Base-by-base conservation (phyloP, 164 flowering plant species). In the Liquidambar formosana region DNA sequence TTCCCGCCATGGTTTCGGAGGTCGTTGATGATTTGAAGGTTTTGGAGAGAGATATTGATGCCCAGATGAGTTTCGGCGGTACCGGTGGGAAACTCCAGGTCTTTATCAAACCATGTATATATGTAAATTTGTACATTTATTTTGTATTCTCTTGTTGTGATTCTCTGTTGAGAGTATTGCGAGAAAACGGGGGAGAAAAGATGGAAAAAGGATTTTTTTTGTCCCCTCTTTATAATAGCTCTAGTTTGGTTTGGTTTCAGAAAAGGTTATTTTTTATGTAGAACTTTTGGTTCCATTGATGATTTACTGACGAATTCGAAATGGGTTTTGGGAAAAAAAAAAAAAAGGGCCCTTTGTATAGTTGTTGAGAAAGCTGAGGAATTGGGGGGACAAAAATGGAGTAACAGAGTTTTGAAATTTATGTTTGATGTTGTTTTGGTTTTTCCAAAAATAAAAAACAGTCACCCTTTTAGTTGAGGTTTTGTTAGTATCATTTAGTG, bases 21-120 rank as follows among this genome's bases (percentile, higher is more conserved):
- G 67, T 90, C 27, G 74, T 86, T 66, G 76, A 80, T 33, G 90
- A 89, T 15, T 71, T 94, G 92, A 90, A 78, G 81, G 75, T 57
- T 52, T 51, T 93, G 82, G 96, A 89, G 81, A 68, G 63, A 49
- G 83, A 89, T 13, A 64, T 44, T 66, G 83, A 89, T 72, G 79
- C 83, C 22, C 81, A 70, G 38, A 85, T 93, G 89, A 79, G 65
- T n/a, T 95, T 95, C 68, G 96, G 93, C 48, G 96, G 99, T 26
- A 63, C 62, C 51, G 90, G 95, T 43, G 99, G 97, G 43, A 89
- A 84, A 72, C 80, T 95, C 2, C 64, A 84, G 93, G 99, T 33
- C 41, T 33, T 33, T 33, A 15, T 18, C 12, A 19, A 26, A n/a
- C 27, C 47, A 38, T 11, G 6, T 2, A 33, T 33, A 33, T 33